A percentile compares a stretch with the other conserved stretches of the same genome.
Evolutionary conservation across 2,329 filamentous ascomycete genomes (phyloP).

Genomic region (Xylaria sp.): DNA sequence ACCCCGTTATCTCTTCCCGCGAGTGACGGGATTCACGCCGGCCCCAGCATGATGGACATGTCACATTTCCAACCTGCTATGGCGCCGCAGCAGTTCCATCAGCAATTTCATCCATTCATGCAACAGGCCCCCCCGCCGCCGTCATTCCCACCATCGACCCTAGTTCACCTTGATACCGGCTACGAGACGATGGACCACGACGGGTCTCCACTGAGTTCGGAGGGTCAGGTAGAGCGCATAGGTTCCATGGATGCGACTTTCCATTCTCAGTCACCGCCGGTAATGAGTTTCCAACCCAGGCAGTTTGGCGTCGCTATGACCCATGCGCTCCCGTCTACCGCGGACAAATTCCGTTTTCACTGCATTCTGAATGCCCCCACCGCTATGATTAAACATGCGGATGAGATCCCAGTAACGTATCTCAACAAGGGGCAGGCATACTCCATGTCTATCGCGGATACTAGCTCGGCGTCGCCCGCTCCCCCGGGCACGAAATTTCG

Average conservation of each 20-base stretch:
- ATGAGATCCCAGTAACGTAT: constrained; percentile 97
- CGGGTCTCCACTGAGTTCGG: constrained; percentile 71
- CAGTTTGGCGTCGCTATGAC: constrained; percentile 59
- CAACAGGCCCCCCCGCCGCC: constrained; percentile 65
- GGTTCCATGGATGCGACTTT: constrained; percentile 69
- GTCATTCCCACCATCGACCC: constrained; percentile 80
- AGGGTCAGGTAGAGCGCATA: constrained; percentile 61
- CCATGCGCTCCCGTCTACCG: constrained; percentile 61
- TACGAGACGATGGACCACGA: constrained; percentile 85
- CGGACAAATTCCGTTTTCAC: constrained; percentile 86
- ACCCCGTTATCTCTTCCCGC: constrained; percentile 84
- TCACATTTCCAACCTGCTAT: constrained; percentile 69
- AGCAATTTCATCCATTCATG: constrained; percentile 77
- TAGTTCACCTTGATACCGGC: constrained; percentile 81
- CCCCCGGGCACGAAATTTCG: constrained; percentile 77
- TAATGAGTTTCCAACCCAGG: constrained; percentile 66
- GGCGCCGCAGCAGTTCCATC: constrained; percentile 69
- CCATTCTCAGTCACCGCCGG: constrained; percentile 67
- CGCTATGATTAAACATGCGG: constrained; percentile 89
- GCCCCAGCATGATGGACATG: constrained; percentile 70
- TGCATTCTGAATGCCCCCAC: constrained; percentile 92
- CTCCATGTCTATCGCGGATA: constrained; percentile 85
- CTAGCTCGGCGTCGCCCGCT: constrained; percentile 67
- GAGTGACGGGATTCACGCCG: constrained; percentile 72
- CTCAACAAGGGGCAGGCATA: constrained; percentile 98